Conservation (phyloP, 495 filamentous ascomycete genomes). For the Hypoxylon subgilvum region DNA sequence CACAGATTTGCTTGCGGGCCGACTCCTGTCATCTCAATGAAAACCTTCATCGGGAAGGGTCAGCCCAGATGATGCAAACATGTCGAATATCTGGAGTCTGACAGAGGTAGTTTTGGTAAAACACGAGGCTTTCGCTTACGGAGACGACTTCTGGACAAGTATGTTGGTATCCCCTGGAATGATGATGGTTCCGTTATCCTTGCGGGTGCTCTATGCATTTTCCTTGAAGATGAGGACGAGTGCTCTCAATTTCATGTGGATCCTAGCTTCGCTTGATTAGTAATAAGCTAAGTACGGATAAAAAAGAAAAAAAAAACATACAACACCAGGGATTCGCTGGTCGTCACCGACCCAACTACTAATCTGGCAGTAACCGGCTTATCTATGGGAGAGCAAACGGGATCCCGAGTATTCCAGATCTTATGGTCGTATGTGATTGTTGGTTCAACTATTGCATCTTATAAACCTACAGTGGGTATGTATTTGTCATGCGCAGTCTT, state of each 20-base stretch:
- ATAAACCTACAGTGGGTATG: too few relatives aligned
- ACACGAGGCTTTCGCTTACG: too few relatives aligned
- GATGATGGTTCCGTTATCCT: too few relatives aligned
- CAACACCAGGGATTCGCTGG: conserved; percentile 52
- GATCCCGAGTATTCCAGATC: conserved; percentile 48
- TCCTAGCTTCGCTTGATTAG: too few relatives aligned
- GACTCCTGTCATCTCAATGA: background rate
- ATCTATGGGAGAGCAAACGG: conserved; percentile 55
- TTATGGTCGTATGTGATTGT: background rate
- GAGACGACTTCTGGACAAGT: too few relatives aligned
- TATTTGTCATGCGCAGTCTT: too few relatives aligned
- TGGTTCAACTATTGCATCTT: too few relatives aligned
- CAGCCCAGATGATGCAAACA: background rate
- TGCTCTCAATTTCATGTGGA: too few relatives aligned
- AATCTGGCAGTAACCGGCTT: conserved; percentile 44
- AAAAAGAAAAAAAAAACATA: conserved; percentile 38
- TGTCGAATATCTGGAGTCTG: background rate
- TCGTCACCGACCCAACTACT: conserved; percentile 57
- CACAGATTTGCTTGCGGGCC: conserved; percentile 3
- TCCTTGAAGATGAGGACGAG: too few relatives aligned
- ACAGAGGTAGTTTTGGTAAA: background rate
- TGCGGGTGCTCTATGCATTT: too few relatives aligned
- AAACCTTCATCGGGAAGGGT: background rate
- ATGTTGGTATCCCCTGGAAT: too few relatives aligned
- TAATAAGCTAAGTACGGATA: too few relatives aligned